Evolutionary conservation across 768 basidiomycete species (phyloP).

Genomic region (Tylopilus rubrobrunneus): DNA sequence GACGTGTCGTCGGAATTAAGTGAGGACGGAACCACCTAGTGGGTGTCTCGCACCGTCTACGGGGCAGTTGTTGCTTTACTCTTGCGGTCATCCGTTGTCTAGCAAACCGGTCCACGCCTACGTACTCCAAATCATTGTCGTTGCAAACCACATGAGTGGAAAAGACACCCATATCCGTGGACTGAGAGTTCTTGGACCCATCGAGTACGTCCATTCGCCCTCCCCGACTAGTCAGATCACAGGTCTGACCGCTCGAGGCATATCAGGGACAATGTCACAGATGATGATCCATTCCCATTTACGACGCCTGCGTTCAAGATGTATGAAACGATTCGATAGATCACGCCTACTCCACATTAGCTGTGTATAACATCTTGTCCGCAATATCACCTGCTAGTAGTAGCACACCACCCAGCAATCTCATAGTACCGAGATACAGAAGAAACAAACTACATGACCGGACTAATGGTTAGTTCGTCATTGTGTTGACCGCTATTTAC

Average conservation of each 20-base stretch:
- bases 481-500: slow-evolving; percentile 16
- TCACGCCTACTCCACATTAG: slow-evolving; percentile 21
- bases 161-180: slow-evolving; percentile 99
- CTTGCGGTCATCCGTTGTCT: neutral
- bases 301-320: slow-evolving; percentile 61
- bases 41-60: slow-evolving; percentile 27
- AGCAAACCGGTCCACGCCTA: slow-evolving; percentile 89
- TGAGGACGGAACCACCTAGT: slow-evolving; percentile 80
- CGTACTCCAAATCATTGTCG: slow-evolving; percentile 83
- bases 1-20: slow-evolving; percentile 77
- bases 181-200: slow-evolving; percentile 78
- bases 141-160: slow-evolving; percentile 96
- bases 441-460: slow-evolving; percentile 9
- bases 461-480: neutral
- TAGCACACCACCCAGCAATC: neutral
- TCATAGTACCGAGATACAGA: neutral
- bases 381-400: slow-evolving; percentile 7
- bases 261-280: slow-evolving; percentile 39
- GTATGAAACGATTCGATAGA: slow-evolving; percentile 73
- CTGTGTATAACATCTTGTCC: slow-evolving; percentile 17
- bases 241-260: slow-evolving; percentile 1
- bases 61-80: neutral
- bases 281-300: slow-evolving; percentile 76
- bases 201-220: slow-evolving; percentile 51
- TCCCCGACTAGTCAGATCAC: neutral